Base-by-base conservation (phyloP, 352 stramenopile genomes). In the Phytopythium kandeliae region DNA sequence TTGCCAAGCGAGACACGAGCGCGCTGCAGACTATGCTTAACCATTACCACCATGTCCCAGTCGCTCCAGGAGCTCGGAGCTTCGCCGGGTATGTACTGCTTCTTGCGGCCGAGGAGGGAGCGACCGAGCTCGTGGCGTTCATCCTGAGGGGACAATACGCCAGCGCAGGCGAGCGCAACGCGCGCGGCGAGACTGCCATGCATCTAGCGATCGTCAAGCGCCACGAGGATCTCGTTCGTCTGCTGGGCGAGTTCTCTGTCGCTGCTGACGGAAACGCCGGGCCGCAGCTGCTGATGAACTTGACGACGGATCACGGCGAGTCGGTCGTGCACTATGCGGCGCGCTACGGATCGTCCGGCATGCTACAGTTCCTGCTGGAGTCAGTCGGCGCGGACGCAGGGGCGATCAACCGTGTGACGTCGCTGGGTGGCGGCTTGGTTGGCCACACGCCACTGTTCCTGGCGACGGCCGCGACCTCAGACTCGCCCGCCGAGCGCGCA, bases 171-270 rank as follows among this genome's bases (percentile, higher is more conserved):
- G 47, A 67, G 17, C 37, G 55, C 15, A 73, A 73, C 42, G 61
- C 52, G 12, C 60, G 57, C n/a, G 64, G 61, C 19, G 60, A 69
- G 48, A 63, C 65, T 5, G 57, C 58, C 21, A 44, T 73, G 37
- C 64, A 73, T n/a, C 25, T 73, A 44, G 64, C 57, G 5, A 64
- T 73, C 13, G 51, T 67, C 34, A 60, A 69, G 57, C 50, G 60
- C 16, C 54, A 53, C 22, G 38, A 58, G 4, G 43, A 31, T 6
- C 52, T 68, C 22, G 21, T 46, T 24, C 41, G 34, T 42, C 19
- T 60, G 36, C 49, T 49, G 26, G n/a, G 25, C 16, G 30, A 34
- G 24, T n/a, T 37, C 7, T 8, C 55, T 49, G n/a, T 55, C 46
- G 13, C 43, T 53, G 17, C 15, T n/a, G 26, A 33, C 2, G 41